Evolutionary conservation across 495 filamentous ascomycete genomes (phyloP).

Genomic region (Podospora australis): DNA sequence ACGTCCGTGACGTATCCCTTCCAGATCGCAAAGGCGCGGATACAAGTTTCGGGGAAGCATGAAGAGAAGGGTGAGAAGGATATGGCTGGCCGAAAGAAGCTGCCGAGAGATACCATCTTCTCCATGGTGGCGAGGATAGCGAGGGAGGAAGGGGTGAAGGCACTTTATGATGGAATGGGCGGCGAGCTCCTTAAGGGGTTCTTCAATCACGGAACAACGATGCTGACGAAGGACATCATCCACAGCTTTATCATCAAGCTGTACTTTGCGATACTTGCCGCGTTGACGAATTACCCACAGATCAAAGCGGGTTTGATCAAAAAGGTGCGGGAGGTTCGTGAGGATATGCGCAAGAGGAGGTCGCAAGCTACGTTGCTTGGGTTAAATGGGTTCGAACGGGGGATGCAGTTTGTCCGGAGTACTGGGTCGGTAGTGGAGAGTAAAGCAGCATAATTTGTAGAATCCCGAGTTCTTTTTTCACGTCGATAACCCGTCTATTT

Average conservation of each 20-base stretch:
- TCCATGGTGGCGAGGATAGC: constrained; percentile 56
- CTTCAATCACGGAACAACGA: constrained; percentile 81
- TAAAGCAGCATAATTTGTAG: neutral
- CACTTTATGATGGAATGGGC: constrained; percentile 69
- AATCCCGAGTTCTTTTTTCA: neutral
- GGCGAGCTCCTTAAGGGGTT: constrained; percentile 81
- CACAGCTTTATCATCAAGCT: constrained; percentile 65
- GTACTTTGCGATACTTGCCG: constrained; percentile 48
- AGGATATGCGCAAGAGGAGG: too few relatives aligned
- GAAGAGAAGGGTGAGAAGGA: constrained; percentile 14
- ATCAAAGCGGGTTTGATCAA: constrained; percentile 13
- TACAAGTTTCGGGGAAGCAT: constrained; percentile 48
- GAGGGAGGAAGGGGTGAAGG: constrained; percentile 57
- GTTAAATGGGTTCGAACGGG: neutral
- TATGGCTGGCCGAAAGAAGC: neutral
- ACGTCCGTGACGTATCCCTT: constrained; percentile 81
- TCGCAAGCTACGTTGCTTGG: constrained; percentile 2
- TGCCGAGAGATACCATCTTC: constrained; percentile 51
- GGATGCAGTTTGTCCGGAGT: neutral
- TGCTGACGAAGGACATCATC: constrained; percentile 79
- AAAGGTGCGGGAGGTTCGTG: constrained; percentile 8
- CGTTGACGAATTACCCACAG: constrained; percentile 22
- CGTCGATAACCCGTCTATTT: neutral
- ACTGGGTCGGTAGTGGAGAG: neutral
- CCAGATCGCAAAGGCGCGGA: constrained; percentile 70